Evolutionary conservation across 495 filamentous ascomycete species (phyloP).

Genomic region (Neurospora hispaniola): DNA sequence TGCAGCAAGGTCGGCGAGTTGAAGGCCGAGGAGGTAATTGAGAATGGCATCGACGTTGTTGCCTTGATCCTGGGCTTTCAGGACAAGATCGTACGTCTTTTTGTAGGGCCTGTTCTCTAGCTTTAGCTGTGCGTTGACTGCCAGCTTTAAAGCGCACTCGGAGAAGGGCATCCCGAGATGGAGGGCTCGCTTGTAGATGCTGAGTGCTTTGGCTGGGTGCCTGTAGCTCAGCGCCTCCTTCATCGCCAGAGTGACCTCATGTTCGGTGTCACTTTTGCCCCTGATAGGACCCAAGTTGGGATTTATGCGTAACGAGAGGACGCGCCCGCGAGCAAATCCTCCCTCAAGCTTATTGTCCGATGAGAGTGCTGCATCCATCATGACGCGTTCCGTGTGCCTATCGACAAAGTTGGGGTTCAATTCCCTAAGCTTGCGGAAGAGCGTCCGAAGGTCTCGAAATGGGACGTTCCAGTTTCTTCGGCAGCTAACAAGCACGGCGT

Average conservation of each 20-base stretch:
- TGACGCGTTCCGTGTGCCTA: slow-evolving; percentile 26
- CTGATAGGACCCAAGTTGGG: slow-evolving; percentile 10
- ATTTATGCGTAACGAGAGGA: slow-evolving; percentile 11
- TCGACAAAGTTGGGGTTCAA: slow-evolving; percentile 22
- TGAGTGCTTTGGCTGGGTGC: slow-evolving; percentile 15
- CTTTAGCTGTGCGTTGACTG: slow-evolving; percentile 29
- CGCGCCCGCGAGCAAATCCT: slow-evolving; percentile 9
- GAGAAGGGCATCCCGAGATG: slow-evolving; percentile 22
- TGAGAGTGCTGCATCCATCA: slow-evolving; percentile 23
- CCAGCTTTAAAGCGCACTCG: slow-evolving; percentile 24
- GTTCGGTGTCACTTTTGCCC: slow-evolving; percentile 14
- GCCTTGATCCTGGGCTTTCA: slow-evolving; percentile 20
- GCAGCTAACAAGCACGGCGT: slow-evolving; percentile 31
- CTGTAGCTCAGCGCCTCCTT: slow-evolving; percentile 18
- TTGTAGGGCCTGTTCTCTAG: slow-evolving; percentile 5
- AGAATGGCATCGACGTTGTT: slow-evolving; percentile 24
- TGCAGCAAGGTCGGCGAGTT: slow-evolving; percentile 10
- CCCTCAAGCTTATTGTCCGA: slow-evolving; percentile 8
- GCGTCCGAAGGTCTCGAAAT: slow-evolving; percentile 25
- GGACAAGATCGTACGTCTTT: slow-evolving; percentile 23
- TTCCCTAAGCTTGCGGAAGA: slow-evolving; percentile 24
- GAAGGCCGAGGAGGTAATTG: slow-evolving; percentile 18
- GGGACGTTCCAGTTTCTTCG: slow-evolving; percentile 25
- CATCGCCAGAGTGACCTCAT: slow-evolving; percentile 28
- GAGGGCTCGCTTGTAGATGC: slow-evolving; percentile 26